Evolutionary conservation across 139 green algal genomes (phyloP), one percentile per base, ranked within the genome.

Genomic region (Chlorella sp.): DNA sequence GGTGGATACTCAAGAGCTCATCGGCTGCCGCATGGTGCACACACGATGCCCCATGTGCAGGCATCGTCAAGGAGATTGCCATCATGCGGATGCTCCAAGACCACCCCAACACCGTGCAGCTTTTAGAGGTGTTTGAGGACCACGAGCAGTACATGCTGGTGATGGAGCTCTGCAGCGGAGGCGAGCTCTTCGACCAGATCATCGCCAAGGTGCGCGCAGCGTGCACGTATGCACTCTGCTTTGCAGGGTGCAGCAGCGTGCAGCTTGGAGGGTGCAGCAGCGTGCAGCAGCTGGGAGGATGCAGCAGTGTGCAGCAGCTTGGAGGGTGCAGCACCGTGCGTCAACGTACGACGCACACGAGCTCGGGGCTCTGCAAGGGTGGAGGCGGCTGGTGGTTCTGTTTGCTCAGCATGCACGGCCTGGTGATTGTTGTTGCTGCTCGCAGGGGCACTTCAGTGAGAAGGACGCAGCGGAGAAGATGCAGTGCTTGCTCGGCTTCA

Each of bases 171-270:
- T 88, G 83, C 77, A 84, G 70, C 26, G 83, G 83, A 5, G 86
- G 86, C 5, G 86, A 91, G 78, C 80, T 91, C n/a, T 91, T 91
- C 82, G 84, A 91, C 65, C 82, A 88, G 51, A 90, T 91, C 69
- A 88, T 88, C n/a, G 66, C 74, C 30, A 87, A 90, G 78, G 85
- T 80, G 70, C 29, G 14, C 31, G 26, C 62, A n/a, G n/a, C n/a
- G n/a, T n/a, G n/a, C n/a, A n/a, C n/a, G n/a, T n/a, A n/a, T n/a
- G n/a, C n/a, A n/a, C n/a, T n/a, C n/a, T n/a, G n/a, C n/a, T n/a
- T n/a, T n/a, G n/a, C n/a, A n/a, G n/a, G n/a, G n/a, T n/a, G n/a
- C n/a, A n/a, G n/a, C n/a, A n/a, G n/a, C n/a, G n/a, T n/a, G n/a
- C n/a, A n/a, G n/a, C n/a, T n/a, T n/a, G n/a, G n/a, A n/a, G n/a